phyloP scores from a whole-genome alignment of 2,329 filamentous ascomycete genomes.

The Arachnomyces sp. region DNA sequence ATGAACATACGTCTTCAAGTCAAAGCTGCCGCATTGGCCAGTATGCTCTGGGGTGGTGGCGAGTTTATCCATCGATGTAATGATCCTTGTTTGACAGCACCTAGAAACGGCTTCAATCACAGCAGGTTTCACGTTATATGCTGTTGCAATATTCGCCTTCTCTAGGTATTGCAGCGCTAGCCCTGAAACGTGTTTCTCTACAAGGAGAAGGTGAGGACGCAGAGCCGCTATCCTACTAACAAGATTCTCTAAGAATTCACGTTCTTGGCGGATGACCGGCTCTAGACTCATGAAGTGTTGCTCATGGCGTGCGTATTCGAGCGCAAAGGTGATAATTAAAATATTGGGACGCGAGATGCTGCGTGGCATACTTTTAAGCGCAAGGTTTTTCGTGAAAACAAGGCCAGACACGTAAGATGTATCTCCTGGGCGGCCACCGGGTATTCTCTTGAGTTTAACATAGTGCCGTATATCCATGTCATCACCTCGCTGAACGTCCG shows the following conservation, averaged over 20 bases:
- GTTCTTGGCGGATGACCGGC: constrained; percentile 92
- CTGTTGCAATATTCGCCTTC: constrained; percentile 83
- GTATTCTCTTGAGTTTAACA: constrained; percentile 94
- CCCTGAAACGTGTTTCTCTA: constrained; percentile 86
- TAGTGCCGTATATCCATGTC: constrained; percentile 97
- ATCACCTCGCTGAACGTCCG: constrained; percentile 81
- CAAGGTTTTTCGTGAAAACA: constrained; percentile 94
- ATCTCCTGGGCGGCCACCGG: constrained; percentile 80
- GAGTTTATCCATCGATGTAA: constrained; percentile 91
- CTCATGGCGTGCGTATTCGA: constrained; percentile 90
- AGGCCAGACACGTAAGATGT: constrained; percentile 95
- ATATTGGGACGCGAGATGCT: constrained; percentile 78
- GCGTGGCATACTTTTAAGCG: constrained; percentile 90
- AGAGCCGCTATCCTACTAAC: constrained; percentile 85
- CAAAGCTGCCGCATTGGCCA: constrained; percentile 76
- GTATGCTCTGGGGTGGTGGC: constrained; percentile 66
- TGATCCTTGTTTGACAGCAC: constrained; percentile 84
- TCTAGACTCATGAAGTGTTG: constrained; percentile 97
- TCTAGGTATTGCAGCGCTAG: constrained; percentile 82
- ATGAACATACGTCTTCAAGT: constrained; percentile 91
- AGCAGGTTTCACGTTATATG: constrained; percentile 92
- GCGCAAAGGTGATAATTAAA: constrained; percentile 85
- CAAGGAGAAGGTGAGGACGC: constrained; percentile 77
- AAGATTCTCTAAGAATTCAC: constrained; percentile 84
- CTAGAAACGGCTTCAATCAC: constrained; percentile 92